A percentile compares a stretch with the other conserved stretches of the same genome.
Conservation (phyloP, 495 filamentous ascomycete species). For the Patellaria atrata region DNA sequence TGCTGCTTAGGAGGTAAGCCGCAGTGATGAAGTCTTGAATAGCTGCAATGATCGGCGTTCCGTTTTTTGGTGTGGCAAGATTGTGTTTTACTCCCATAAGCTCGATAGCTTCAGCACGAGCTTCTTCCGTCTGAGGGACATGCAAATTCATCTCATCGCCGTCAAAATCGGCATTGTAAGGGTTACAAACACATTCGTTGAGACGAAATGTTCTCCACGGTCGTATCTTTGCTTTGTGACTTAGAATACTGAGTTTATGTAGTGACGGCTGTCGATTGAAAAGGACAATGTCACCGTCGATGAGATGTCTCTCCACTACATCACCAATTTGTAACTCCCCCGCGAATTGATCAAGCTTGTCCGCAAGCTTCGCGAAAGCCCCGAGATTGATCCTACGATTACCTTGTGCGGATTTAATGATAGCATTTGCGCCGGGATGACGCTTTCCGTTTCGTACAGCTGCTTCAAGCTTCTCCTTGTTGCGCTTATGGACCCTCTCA, state of each 20-base stretch:
- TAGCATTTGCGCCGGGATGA: constrained; percentile 76
- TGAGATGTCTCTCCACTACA: constrained; percentile 83
- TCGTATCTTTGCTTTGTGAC: constrained; percentile 80
- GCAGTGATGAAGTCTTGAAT: constrained; percentile 98
- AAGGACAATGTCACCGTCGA: constrained; percentile 90
- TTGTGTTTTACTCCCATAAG: constrained; percentile 98
- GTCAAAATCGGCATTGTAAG: constrained; percentile 99
- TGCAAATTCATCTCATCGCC: constrained; percentile 99
- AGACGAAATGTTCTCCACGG: constrained; percentile 93
- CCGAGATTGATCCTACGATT: constrained; percentile 52
- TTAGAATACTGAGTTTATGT: constrained; percentile 95
- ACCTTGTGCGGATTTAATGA: constrained; percentile 48
- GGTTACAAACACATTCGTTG: constrained; percentile 95
- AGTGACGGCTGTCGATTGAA: constrained; percentile 97
- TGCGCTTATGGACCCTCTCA: constrained; percentile 67
- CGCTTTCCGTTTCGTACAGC: constrained; percentile 58
- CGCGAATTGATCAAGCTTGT: constrained; percentile 49
- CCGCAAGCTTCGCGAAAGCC: constrained; percentile 6
- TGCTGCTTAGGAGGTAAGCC: constrained; percentile 78
- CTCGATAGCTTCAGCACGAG: constrained; percentile 84
- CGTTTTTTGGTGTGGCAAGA: constrained; percentile 87
- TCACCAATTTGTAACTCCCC: constrained; percentile 66
- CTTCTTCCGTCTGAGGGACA: constrained; percentile 95
- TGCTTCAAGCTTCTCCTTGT: constrained; percentile 63
- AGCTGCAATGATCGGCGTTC: constrained; percentile 93